Evolutionary conservation across 2,329 filamentous ascomycete species (phyloP).

Genomic region (Penicillium polonicum): DNA sequence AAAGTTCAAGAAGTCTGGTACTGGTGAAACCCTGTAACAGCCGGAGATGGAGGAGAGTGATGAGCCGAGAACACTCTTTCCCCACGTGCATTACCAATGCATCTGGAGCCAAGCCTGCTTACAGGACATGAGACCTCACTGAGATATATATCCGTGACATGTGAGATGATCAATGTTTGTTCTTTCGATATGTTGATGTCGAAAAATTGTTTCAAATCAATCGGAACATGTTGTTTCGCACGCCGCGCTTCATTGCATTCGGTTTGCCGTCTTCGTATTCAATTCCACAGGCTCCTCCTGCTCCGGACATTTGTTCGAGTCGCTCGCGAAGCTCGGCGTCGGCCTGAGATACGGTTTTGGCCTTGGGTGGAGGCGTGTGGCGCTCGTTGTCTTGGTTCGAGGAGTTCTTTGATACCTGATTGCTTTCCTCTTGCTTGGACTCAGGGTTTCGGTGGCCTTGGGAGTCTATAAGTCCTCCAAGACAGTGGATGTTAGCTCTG

Average conservation of each 20-base stretch:
- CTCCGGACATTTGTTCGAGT: conserved; percentile 66
- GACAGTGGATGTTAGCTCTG: neutral
- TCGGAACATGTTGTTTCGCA: conserved; percentile 75
- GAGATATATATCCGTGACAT: neutral
- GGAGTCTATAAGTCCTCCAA: neutral
- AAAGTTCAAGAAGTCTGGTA: neutral
- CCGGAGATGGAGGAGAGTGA: neutral
- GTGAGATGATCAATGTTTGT: neutral
- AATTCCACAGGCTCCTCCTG: conserved; percentile 68
- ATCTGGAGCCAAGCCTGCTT: neutral
- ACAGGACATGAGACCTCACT: neutral
- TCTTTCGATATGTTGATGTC: neutral
- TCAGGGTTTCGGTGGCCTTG: neutral
- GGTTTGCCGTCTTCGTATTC: conserved; percentile 75
- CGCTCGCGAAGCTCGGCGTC: conserved; percentile 67
- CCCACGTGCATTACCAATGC: neutral
- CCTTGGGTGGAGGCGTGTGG: conserved; percentile 19
- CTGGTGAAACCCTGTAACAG: neutral
- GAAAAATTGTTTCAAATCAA: conserved; percentile 50
- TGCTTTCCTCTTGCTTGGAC: neutral
- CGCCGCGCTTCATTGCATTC: conserved; percentile 69
- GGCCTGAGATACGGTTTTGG: conserved; percentile 61
- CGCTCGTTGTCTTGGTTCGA: conserved; percentile 10
- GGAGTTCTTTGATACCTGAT: neutral
- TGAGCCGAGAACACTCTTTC: neutral